These are phyloP conservation scores for Cordyceps cicadae DNA, from an alignment of 2,329 filamentous ascomycete species.

Conservation along the genomic window DNA sequence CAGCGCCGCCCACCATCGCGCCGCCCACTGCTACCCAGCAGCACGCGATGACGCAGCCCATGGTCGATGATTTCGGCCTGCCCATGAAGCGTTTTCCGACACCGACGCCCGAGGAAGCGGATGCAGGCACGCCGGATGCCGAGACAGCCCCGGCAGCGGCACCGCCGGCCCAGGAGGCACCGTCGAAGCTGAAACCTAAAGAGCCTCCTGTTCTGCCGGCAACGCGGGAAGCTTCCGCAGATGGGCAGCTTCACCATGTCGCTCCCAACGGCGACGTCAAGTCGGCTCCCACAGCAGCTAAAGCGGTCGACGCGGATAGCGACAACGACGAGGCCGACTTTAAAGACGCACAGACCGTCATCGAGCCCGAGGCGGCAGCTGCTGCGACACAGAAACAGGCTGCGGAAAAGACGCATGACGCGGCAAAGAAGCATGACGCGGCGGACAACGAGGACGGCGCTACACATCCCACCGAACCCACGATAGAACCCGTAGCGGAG, in stretches of 20 bases:
- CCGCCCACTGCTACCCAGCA: background rate
- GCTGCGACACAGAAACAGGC: conserved; percentile 18
- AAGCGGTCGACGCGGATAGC: conserved; percentile 16
- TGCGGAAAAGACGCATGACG: background rate
- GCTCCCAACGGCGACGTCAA: background rate
- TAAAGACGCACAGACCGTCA: conserved; percentile 27
- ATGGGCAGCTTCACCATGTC: conserved; percentile 12
- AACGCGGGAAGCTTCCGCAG: conserved; percentile 13
- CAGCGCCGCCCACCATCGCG: conserved; percentile 23
- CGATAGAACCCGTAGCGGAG: background rate
- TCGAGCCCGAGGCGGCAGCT: conserved; percentile 20
- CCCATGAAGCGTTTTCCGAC: conserved; percentile 44
- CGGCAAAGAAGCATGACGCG: background rate
- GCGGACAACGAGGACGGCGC: background rate
- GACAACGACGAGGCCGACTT: conserved; percentile 32
- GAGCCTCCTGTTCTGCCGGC: background rate
- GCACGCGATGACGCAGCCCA: conserved; percentile 6
- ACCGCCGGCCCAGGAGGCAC: conserved; percentile 2
- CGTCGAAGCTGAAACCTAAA: conserved; percentile 5
- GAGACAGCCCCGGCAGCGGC: background rate
- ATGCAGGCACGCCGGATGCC: background rate
- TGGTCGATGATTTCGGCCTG: conserved; percentile 65
- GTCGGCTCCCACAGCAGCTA: background rate
- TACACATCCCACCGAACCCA: background rate
- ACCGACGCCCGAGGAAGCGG: conserved; percentile 3